phyloP scores from a whole-genome alignment of 768 basidiomycete species.

The Lactarius evosmus region DNA sequence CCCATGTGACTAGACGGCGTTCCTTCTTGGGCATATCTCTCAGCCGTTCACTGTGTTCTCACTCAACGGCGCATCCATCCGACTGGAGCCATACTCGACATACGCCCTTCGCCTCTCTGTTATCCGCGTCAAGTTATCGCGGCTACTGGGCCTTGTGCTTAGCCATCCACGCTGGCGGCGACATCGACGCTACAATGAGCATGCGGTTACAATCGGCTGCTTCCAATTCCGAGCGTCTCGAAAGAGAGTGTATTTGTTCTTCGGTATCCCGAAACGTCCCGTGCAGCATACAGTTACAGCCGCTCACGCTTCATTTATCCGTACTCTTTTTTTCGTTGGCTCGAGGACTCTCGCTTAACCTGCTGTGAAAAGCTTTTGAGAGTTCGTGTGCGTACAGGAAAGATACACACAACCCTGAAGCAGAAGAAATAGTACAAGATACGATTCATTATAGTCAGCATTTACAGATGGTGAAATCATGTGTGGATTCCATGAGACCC shows the following conservation, averaged over 20 bases:
- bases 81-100: background rate
- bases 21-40: conserved; percentile 16
- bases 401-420: background rate
- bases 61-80: background rate
- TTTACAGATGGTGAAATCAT: background rate
- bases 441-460: no score
- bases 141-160: conserved; percentile 12
- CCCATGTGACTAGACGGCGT: background rate
- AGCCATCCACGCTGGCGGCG: conserved; percentile 11
- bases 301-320: conserved; percentile 16
- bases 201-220: conserved; percentile 11
- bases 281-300: conserved; percentile 1
- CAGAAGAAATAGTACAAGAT: no score
- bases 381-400: background rate
- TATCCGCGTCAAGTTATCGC: conserved; percentile 14
- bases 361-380: background rate
- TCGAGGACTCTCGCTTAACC: no score
- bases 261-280: background rate
- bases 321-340: conserved; percentile 20
- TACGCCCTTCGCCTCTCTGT: background rate
- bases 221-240: background rate
- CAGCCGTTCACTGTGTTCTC: background rate
- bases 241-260: conserved; percentile 1
- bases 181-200: conserved; percentile 12
- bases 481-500: background rate